These are phyloP conservation scores for Xylaria sp. DNA, from an alignment of 2,329 filamentous ascomycete genomes.

Conservation along the genomic window DNA sequence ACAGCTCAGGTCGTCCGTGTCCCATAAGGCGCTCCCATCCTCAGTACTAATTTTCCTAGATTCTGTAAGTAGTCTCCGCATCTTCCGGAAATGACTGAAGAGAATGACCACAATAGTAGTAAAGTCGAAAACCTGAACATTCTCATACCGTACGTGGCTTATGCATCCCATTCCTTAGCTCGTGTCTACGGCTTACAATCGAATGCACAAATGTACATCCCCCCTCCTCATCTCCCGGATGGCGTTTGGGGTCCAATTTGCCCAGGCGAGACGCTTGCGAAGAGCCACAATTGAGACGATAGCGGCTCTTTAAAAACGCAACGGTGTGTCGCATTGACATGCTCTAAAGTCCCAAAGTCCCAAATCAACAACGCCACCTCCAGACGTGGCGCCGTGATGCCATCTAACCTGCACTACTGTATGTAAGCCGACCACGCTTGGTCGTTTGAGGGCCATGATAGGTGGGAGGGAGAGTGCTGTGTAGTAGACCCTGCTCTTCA, in stretches of 20 bases:
- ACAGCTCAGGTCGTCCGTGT: background rate
- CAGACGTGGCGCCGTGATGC: constrained; percentile 34
- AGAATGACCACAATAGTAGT: background rate
- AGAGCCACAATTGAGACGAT: constrained; percentile 24
- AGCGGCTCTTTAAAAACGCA: constrained; percentile 22
- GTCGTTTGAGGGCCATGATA: constrained; percentile 17
- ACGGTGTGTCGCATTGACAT: constrained; percentile 23
- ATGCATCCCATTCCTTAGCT: constrained; percentile 22
- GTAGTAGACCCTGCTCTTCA: constrained; percentile 22
- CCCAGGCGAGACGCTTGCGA: background rate
- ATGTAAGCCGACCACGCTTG: constrained; percentile 28
- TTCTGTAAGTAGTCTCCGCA: background rate
- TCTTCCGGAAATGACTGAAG: background rate
- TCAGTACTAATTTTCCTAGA: constrained; percentile 1
- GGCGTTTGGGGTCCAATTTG: constrained; percentile 22
- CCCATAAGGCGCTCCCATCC: background rate
- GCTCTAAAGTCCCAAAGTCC: constrained; percentile 14
- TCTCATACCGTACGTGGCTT: constrained; percentile 8
- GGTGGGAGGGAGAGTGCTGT: constrained; percentile 9
- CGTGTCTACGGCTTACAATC: constrained; percentile 10
- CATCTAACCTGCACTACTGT: constrained; percentile 9
- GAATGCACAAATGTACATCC: background rate
- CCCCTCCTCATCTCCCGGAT: constrained; percentile 14
- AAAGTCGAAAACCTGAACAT: background rate
- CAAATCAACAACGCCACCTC: constrained; percentile 28